Evolutionary conservation across 2,329 filamentous ascomycete species (phyloP).

Genomic region (Paradendryphiella salina): DNA sequence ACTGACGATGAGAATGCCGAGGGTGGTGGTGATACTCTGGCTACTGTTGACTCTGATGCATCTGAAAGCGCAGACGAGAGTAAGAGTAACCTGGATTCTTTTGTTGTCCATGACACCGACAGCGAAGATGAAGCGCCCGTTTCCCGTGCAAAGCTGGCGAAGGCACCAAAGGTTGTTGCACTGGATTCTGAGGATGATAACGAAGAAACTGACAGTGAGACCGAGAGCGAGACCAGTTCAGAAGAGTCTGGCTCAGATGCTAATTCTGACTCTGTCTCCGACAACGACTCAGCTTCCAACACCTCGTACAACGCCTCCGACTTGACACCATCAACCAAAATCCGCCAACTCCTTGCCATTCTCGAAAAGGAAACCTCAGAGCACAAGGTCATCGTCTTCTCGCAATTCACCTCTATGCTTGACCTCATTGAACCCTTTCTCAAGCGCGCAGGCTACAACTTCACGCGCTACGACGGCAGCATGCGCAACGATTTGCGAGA

Average conservation of each 20-base stretch:
- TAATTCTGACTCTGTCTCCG: background rate
- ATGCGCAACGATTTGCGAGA: conserved; percentile 95
- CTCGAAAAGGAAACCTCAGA: conserved; percentile 74
- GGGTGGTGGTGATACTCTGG: conserved; percentile 78
- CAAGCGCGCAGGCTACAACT: conserved; percentile 70
- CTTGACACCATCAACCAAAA: conserved; percentile 79
- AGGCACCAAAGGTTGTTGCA: conserved; percentile 56
- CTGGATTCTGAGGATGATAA: conserved; percentile 56
- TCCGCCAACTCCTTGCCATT: conserved; percentile 80
- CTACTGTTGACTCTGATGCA: conserved; percentile 69
- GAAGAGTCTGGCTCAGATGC: conserved; percentile 35
- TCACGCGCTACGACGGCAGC: conserved; percentile 87
- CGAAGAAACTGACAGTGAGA: conserved; percentile 43
- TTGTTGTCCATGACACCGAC: conserved; percentile 45
- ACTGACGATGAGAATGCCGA: conserved; percentile 87
- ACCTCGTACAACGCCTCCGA: conserved; percentile 52
- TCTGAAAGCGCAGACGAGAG: conserved; percentile 61
- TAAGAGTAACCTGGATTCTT: conserved; percentile 42
- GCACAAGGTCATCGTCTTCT: conserved; percentile 98
- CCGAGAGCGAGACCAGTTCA: conserved; percentile 49
- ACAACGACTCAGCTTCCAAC: conserved; percentile 46
- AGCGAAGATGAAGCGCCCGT: conserved; percentile 46
- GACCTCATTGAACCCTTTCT: conserved; percentile 94
- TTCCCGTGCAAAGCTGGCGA: conserved; percentile 29
- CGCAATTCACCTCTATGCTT: conserved; percentile 97